Percentiles rank a stretch among this genome's conserved stretches.
Evolutionary conservation across 1,284 basidiomycete genomes (phyloP).

Genomic region (Singerocomus inundabilis): DNA sequence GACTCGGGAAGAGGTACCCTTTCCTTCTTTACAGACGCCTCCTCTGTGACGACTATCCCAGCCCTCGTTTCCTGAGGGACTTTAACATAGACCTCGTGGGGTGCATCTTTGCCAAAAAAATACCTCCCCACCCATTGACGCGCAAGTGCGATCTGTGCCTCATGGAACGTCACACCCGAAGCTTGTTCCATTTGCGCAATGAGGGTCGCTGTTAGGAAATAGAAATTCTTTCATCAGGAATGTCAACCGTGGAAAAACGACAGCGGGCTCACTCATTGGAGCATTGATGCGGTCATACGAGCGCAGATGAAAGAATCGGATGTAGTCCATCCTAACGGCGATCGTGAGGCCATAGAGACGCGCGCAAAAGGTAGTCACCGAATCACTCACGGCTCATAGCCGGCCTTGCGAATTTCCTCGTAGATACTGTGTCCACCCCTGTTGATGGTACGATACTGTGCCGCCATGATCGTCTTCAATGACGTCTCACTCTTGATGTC

Average conservation of each 20-base stretch:
- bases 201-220: constrained; percentile 42
- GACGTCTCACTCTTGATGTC: constrained; percentile 71
- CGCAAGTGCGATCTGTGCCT: constrained; percentile 85
- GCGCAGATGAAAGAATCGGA: constrained; percentile 87
- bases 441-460: constrained; percentile 83
- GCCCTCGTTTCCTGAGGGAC: constrained; percentile 46
- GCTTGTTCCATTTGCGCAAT: constrained; percentile 71
- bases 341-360: constrained; percentile 1
- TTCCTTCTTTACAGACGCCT: constrained; percentile 54
- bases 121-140: constrained; percentile 72
- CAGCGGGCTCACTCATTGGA: constrained; percentile 49
- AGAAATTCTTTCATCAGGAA: constrained; percentile 2
- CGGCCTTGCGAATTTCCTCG: constrained; percentile 75
- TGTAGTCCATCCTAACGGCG: constrained; percentile 63
- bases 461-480: constrained; percentile 81
- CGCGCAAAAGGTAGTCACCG: background rate
- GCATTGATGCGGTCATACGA: constrained; percentile 91
- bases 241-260: background rate
- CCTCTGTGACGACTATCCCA: constrained; percentile 43
- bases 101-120: constrained; percentile 40
- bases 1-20: constrained; percentile 65
- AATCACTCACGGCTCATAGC: constrained; percentile 73
- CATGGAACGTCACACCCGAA: constrained; percentile 77
- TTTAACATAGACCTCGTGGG: constrained; percentile 53
- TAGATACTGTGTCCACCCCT: constrained; percentile 86